phyloP scores from a whole-genome alignment of 2,329 filamentous ascomycete genomes.

The Hymenoscyphus infarciens region DNA sequence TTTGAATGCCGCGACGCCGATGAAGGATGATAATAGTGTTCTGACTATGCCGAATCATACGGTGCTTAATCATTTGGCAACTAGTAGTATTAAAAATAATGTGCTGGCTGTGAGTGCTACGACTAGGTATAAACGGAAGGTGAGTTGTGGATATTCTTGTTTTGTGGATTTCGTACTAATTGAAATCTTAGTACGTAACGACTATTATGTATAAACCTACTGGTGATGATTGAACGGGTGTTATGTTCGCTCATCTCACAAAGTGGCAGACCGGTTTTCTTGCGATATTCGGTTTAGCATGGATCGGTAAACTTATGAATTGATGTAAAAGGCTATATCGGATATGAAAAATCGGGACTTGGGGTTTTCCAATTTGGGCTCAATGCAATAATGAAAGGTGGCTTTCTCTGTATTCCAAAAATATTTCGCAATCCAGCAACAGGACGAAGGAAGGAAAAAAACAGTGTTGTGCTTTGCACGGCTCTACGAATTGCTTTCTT shows the following conservation, averaged over 20 bases:
- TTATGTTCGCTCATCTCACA: neutral
- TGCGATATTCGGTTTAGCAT: neutral
- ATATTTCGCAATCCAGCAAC: no score
- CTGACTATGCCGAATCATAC: constrained; percentile 97
- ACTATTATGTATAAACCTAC: constrained; percentile 95
- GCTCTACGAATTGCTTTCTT: no score
- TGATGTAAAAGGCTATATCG: no score
- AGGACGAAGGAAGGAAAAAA: no score
- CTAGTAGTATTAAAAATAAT: constrained; percentile 96
- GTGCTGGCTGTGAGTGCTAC: constrained; percentile 93
- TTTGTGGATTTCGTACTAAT: constrained; percentile 7
- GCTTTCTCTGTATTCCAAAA: no score
- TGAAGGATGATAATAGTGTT: constrained; percentile 98
- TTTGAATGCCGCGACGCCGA: constrained; percentile 81
- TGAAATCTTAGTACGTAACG: constrained; percentile 77
- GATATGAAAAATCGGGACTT: no score
- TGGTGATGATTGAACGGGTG: constrained; percentile 41
- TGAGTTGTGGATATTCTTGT: constrained; percentile 39
- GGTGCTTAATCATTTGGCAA: constrained; percentile 91
- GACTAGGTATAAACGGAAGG: constrained; percentile 96
- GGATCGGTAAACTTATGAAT: neutral
- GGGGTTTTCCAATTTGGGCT: no score
- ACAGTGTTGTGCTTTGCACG: no score
- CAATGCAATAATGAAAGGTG: no score
- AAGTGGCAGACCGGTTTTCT: neutral